A percentile compares a stretch with the other conserved stretches of the same genome.
These are phyloP conservation scores for Castanopsis chinensis DNA, from an alignment of 306 rosid genomes.

Conservation along the genomic window DNA sequence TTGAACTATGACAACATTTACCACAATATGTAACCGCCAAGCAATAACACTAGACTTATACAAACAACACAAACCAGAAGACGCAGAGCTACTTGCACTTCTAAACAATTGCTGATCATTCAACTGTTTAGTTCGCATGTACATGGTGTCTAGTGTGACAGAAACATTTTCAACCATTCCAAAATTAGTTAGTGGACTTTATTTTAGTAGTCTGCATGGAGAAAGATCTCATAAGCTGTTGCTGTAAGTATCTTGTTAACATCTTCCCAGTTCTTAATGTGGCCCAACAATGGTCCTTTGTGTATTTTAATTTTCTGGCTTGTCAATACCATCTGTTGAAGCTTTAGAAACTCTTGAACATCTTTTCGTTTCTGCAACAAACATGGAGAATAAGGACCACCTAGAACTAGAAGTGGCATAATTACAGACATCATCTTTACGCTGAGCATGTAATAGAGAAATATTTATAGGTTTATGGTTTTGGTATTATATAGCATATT, in stretches of 20 bases:
- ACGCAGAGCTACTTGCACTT: background rate
- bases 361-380: conserved; percentile 66
- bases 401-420: background rate
- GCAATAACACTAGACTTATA: background rate
- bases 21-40: background rate
- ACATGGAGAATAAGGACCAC: conserved; percentile 5
- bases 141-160: conserved; percentile 27
- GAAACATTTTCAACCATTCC: no score
- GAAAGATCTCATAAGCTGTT: conserved; percentile 68
- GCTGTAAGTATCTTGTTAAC: conserved; percentile 66
- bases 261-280: conserved; percentile 80
- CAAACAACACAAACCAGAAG: background rate
- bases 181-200: background rate
- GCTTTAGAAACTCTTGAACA: conserved; percentile 67
- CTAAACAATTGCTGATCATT: conserved; percentile 23
- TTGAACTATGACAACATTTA: background rate
- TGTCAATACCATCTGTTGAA: conserved; percentile 59
- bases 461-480: no score
- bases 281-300: conserved; percentile 65
- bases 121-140: conserved; percentile 33
- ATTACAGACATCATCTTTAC: background rate
- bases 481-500: no score
- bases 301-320: conserved; percentile 92
- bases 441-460: no score
- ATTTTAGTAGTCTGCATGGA: conserved; percentile 54